Evolutionary conservation across 345 rosid genomes (phyloP), one percentile per base, ranked within the genome.

Genomic region (Brassica juncea): DNA sequence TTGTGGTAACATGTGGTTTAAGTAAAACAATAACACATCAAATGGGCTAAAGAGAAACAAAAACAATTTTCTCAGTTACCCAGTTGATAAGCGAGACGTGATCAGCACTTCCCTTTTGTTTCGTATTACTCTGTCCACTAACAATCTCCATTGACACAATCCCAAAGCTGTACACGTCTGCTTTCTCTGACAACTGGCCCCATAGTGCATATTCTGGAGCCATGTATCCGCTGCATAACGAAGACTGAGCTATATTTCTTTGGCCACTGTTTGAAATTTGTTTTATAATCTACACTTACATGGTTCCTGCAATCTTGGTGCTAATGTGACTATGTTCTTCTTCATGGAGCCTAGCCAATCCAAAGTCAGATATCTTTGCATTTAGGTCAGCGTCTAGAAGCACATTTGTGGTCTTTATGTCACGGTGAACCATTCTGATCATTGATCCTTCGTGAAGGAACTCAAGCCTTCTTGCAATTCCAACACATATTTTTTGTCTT

Each of bases 351-450:
- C 84, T 86, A 70, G 95, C 92, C 80, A 90, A 73, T 12, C 91
- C 95, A 69, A 90, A 90, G 59, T 90, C 95, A 0, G 92, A 90
- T 75, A 90, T 90, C 70, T 86, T 90, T 6, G 94, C 84, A 68
- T 86, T 90, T 3, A 88, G 72, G 37, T 86, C 79, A 0, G 19
- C 54, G 23, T 90, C 90, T 14, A 90, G 87, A 16, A 88, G 86
- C 32, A 88, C 85, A 63, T 90, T 90, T 2, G 87, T 82, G 47
- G 82, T 84, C 80, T 90, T 90, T 60, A 90, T 90, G 75, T 90
- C 94, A 60, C 91, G 83, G 59, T 89, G 95, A 65, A 90, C 86
- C 70, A 90, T 87, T 67, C 75, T 87, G 62, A 89, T 70, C 27
- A 57, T 64, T 0, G 95, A 90, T 70, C 86, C 89, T 70, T 89